These are phyloP conservation scores for Cladosporium colombiae DNA, from an alignment of 2,329 filamentous ascomycete species.

Conservation along the genomic window DNA sequence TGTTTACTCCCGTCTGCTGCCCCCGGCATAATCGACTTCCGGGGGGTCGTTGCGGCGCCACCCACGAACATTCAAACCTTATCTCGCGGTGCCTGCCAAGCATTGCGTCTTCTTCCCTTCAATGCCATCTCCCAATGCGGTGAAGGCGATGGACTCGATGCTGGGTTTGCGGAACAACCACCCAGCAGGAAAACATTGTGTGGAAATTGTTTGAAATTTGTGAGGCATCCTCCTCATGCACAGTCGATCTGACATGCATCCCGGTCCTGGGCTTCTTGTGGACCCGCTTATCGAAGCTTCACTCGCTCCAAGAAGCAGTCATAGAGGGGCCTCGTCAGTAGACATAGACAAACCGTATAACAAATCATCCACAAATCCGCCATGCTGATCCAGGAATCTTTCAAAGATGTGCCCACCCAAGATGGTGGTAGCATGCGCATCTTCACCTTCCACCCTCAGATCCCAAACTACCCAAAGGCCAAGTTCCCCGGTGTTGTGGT, in stretches of 20 bases:
- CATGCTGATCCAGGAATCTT: constrained; percentile 62
- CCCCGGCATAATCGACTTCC: constrained; percentile 17
- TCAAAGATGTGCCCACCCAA: constrained; percentile 61
- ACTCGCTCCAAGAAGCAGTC: neutral
- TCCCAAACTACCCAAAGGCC: constrained; percentile 83
- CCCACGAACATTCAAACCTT: constrained; percentile 4
- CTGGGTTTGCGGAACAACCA: neutral
- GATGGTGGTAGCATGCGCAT: constrained; percentile 66
- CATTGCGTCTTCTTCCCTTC: constrained; percentile 13
- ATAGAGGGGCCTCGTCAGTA: neutral
- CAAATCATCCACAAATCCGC: constrained; percentile 24
- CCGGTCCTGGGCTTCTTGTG: neutral
- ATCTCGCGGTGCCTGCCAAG: constrained; percentile 18
- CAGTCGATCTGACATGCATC: neutral
- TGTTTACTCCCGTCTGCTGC: constrained; percentile 14
- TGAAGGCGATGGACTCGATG: neutral
- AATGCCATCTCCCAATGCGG: neutral
- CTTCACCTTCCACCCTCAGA: constrained; percentile 82
- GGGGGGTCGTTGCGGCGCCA: constrained; percentile 1
- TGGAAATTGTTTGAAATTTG: neutral
- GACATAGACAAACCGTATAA: neutral
- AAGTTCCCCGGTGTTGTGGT: constrained; percentile 86
- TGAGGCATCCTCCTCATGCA: neutral
- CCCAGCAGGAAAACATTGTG: neutral
- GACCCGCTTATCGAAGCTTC: constrained; percentile 6